Conservation (phyloP, 495 filamentous ascomycete species). For the Xylaria telfairii region DNA sequence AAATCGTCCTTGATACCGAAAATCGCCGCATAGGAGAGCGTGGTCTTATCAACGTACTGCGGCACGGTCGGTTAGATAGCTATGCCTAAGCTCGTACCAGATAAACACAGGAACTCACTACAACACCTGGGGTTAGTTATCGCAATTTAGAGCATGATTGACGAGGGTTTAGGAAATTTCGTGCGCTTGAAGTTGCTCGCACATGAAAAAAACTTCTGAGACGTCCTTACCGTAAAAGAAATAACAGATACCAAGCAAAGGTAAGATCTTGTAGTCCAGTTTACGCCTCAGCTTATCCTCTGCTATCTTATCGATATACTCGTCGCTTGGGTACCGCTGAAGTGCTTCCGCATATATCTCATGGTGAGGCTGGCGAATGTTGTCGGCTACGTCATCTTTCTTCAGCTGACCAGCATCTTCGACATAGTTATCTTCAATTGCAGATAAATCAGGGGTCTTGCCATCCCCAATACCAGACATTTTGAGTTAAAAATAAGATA, state of each 20-base stretch:
- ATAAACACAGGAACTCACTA: not conserved
- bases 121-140: too few species aligned
- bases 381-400: not conserved
- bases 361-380: slow-evolving; percentile 16
- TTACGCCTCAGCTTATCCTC: slow-evolving; percentile 49
- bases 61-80: slow-evolving; percentile 36
- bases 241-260: slow-evolving; percentile 42
- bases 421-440: not conserved
- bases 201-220: too few species aligned
- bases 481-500: not conserved
- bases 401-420: not conserved
- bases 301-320: slow-evolving; percentile 26
- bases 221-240: too few species aligned
- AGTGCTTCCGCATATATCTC: slow-evolving; percentile 29
- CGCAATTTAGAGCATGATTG: too few species aligned
- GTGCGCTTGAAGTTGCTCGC: too few species aligned
- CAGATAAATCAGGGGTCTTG: not conserved
- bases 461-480: not conserved
- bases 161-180: too few species aligned
- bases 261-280: slow-evolving; percentile 51
- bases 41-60: slow-evolving; percentile 45
- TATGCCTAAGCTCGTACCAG: too few species aligned
- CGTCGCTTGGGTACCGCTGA: slow-evolving; percentile 29
- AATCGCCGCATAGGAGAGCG: slow-evolving; percentile 43
- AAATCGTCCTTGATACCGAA: slow-evolving; percentile 42